Conservation (phyloP, 805 yeast species). For the Saturnispora kantuleensis region DNA sequence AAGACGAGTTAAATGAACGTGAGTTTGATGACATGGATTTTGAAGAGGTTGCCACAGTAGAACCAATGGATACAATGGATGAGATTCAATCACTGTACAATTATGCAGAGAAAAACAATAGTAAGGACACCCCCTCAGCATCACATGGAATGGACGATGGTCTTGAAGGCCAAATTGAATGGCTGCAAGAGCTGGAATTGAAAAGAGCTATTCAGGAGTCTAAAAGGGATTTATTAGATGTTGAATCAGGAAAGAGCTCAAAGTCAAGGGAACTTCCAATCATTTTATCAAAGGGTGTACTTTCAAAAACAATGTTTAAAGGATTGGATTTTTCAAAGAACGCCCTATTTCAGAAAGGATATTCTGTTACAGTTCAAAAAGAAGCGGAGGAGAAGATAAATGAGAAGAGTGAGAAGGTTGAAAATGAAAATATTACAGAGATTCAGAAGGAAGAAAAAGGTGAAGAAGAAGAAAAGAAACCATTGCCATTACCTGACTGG, state of each 20-base stretch:
- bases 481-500: slow-evolving; percentile 27
- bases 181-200: slow-evolving; percentile 25
- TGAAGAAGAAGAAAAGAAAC: slow-evolving; percentile 15
- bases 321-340: slow-evolving; percentile 5
- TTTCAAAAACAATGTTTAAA: slow-evolving; percentile 12
- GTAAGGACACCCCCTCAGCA: slow-evolving; percentile 16
- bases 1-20: slow-evolving; percentile 20
- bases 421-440: neutral
- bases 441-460: slow-evolving; percentile 6
- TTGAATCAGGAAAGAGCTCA: slow-evolving; percentile 17
- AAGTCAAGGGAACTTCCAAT: slow-evolving; percentile 15
- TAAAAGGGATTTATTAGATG: slow-evolving; percentile 30
- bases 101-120: slow-evolving; percentile 22
- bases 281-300: slow-evolving; percentile 16
- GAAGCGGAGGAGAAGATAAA: neutral
- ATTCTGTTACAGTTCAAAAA: no score
- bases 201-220: slow-evolving; percentile 39
- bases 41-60: slow-evolving; percentile 12
- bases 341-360: neutral
- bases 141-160: slow-evolving; percentile 9
- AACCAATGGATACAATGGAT: slow-evolving; percentile 14
- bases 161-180: slow-evolving; percentile 13
- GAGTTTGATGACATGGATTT: slow-evolving; percentile 39
- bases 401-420: neutral
- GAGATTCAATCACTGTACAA: slow-evolving; percentile 26